Conservation (phyloP, 2,329 filamentous ascomycete genomes). For the Laburnicola sp. region DNA sequence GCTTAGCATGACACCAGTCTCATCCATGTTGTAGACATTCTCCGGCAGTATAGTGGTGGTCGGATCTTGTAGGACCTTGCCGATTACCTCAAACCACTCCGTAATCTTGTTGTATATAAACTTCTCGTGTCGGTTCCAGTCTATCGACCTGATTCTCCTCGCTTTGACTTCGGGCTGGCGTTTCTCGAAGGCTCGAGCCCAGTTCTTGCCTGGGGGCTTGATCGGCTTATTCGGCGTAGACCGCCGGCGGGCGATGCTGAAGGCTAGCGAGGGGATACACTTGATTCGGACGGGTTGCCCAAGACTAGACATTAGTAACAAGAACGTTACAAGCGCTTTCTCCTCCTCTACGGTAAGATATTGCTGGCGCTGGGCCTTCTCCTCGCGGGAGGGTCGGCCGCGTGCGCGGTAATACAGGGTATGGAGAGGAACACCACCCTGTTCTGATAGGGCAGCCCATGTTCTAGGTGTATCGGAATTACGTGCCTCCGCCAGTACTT, state of each 20-base stretch:
- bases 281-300: too few relatives aligned
- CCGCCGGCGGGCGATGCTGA: conserved; percentile 15
- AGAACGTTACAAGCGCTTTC: conserved; percentile 25
- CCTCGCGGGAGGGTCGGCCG: conserved; percentile 30
- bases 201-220: conserved; percentile 13
- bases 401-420: conserved; percentile 27
- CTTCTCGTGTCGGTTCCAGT: conserved; percentile 21
- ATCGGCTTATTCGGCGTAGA: conserved; percentile 14
- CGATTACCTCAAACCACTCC: conserved; percentile 17
- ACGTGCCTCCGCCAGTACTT: background rate
- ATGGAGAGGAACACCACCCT: conserved; percentile 16
- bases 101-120: conserved; percentile 23
- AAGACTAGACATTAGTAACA: conserved; percentile 20
- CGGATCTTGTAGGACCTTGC: conserved; percentile 14
- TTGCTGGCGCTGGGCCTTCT: conserved; percentile 32
- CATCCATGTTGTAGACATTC: conserved; percentile 6
- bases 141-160: conserved; percentile 16
- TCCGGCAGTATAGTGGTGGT: conserved; percentile 14
- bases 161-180: conserved; percentile 16
- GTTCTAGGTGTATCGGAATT: background rate
- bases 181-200: conserved; percentile 14
- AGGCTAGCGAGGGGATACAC: conserved; percentile 21
- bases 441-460: background rate
- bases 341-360: conserved; percentile 35
- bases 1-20: too few relatives aligned